Evolutionary conservation across 495 filamentous ascomycete species (phyloP), one percentile per base, ranked within the genome.

Genomic region (Hypomontagnella submonticulosa): DNA sequence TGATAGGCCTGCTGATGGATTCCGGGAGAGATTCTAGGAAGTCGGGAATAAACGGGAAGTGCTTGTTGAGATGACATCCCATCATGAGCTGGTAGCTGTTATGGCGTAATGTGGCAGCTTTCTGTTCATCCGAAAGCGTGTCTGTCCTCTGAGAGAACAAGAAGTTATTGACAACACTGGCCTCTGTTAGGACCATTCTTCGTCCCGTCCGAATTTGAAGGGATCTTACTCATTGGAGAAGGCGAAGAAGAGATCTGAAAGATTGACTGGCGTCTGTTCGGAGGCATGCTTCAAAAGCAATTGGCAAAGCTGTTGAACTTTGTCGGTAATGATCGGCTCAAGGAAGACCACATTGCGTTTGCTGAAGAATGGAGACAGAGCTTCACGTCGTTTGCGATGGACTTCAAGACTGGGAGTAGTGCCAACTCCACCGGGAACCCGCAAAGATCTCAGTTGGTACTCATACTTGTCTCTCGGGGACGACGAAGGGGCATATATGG

Each of bases 11-110:
- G 66, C 70, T 77, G 34, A 78, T 72, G 43, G 68, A 69, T 51
- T 65, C 36, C 12, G 77, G 77, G 46, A 78, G 72, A 55, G 72
- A 61, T 52, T 78, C 75, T 32, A 80, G 60, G 27, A 76, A 73
- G 54, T 76, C 76, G 19, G 71, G 64, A 47, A 80, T 67, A 72
- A 71, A 77, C 27, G 76, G 73, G 57, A 80, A 73, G 55, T 78
- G 77, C 59, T 77, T 73, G 65, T 80, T 80, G 44, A 80, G 23
- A 55, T 78, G 69, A 56, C 76, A 66, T 38, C 75, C 77, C 56
- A 71, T 56, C 33, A 80, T 57, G 36, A 80, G 71, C 50, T 73
- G 61, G 20, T 67, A 62, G 70, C 73, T 75, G 63, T 78, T 77
- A 27, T 73, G 51, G 16, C 76, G 70, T 51, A 73, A 44, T 36